A percentile compares a stretch with the other conserved stretches of the same genome.
Conservation (phyloP, 257 asterid species). For the Prunella vulgaris region DNA sequence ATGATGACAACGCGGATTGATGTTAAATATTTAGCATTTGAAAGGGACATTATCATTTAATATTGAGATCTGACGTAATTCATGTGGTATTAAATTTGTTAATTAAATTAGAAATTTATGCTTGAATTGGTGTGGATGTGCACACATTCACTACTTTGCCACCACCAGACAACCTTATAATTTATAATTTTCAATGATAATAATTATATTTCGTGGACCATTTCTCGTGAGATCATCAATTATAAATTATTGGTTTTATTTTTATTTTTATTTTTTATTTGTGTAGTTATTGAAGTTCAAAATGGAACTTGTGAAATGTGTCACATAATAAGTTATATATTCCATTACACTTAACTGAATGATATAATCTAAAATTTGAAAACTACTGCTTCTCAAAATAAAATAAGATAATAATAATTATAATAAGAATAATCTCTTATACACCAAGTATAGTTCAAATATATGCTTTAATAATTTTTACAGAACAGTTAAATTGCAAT, state of each 20-base stretch:
- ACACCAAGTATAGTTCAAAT: not conserved
- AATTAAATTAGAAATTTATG: not conserved
- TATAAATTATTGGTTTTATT: not conserved
- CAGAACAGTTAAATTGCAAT: too few species aligned
- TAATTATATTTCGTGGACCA: not conserved
- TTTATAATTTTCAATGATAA: not conserved
- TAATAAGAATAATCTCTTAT: too few species aligned
- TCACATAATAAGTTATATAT: not conserved
- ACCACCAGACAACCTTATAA: not conserved
- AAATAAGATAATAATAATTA: not conserved
- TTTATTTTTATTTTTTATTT: not conserved
- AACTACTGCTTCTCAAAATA: not conserved
- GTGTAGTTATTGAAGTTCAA: not conserved
- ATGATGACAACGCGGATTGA: slow-evolving; percentile 7
- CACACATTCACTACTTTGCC: not conserved
- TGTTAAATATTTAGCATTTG: slow-evolving; percentile 23
- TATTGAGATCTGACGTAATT: slow-evolving; percentile 12
- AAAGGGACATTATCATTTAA: slow-evolving; percentile 25
- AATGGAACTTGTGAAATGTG: not conserved
- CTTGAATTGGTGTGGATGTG: not conserved
- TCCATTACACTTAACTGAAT: not conserved
- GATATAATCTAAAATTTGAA: not conserved
- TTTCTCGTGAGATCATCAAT: not conserved
- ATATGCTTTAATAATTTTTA: too few species aligned
- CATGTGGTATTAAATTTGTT: slow-evolving; percentile 1